phyloP scores from a whole-genome alignment of 768 basidiomycete species.

The Suillus variegatus region DNA sequence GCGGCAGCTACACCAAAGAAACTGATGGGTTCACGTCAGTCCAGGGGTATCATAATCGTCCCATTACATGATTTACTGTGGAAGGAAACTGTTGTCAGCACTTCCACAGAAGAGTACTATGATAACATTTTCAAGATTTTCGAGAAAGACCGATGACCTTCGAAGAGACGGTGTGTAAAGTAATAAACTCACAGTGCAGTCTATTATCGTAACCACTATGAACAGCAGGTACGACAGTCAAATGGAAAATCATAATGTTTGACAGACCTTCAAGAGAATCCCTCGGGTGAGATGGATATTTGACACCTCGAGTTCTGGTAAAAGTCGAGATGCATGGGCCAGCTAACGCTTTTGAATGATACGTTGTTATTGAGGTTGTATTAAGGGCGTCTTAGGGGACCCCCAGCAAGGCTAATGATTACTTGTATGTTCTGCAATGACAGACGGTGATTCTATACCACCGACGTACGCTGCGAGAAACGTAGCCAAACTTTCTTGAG shows the following conservation, averaged over 20 bases:
- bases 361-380: not conserved
- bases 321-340: not conserved
- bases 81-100: not conserved
- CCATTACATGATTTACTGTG: not conserved
- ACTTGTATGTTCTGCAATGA: not conserved
- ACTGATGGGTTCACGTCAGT: not conserved
- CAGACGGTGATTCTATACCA: not conserved
- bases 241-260: not conserved
- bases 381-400: not conserved
- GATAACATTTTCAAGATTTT: not conserved
- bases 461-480: not conserved
- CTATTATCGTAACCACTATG: not conserved
- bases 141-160: not conserved
- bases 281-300: not conserved
- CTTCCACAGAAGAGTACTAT: not conserved
- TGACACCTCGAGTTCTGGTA: not conserved
- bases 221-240: not conserved
- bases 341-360: not conserved
- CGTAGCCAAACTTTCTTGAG: not conserved
- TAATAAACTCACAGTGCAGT: not conserved
- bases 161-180: not conserved
- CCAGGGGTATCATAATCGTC: not conserved
- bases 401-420: not conserved
- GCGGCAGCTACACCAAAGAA: not conserved
- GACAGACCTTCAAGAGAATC: not conserved